phyloP scores from a whole-genome alignment of 225 moss, liverwort and hornwort species.

The Antitrichia curtipendula region DNA sequence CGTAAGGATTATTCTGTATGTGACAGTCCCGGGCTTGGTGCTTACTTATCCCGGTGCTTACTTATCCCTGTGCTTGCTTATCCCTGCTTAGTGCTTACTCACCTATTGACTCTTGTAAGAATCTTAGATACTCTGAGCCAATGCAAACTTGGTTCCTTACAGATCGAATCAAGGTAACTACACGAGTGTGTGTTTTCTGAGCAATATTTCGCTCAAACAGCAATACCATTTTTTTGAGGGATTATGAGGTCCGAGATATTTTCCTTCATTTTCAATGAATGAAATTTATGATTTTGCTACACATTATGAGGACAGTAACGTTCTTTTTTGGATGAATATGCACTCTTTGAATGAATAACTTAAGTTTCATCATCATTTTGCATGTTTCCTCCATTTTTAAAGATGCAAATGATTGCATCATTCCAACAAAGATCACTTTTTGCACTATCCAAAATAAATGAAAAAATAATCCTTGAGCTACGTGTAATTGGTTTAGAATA shows the following conservation, averaged over 20 bases:
- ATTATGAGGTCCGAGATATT: not conserved
- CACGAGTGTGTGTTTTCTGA: not conserved
- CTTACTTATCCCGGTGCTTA: not conserved
- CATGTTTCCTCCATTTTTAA: not conserved
- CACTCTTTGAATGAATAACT: not conserved
- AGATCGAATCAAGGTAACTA: not conserved
- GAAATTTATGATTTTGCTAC: not conserved
- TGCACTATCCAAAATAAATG: not conserved
- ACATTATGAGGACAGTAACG: not conserved
- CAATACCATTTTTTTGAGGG: not conserved
- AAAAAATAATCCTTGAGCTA: not conserved
- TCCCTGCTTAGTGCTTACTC: not conserved
- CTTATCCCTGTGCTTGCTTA: not conserved
- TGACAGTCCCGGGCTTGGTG: not conserved
- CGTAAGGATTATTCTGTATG: not conserved
- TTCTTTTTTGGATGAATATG: not conserved
- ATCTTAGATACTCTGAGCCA: not conserved
- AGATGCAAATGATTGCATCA: not conserved
- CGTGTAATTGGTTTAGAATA: not conserved
- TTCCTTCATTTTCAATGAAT: not conserved
- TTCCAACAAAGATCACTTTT: fast-evolving
- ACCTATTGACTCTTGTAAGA: not conserved
- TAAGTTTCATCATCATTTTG: not conserved
- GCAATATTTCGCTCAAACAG: not conserved
- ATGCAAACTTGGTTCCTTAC: not conserved